Evolutionary conservation across 2,329 filamentous ascomycete species (phyloP).

Genomic region (Aureobasidium sp.): DNA sequence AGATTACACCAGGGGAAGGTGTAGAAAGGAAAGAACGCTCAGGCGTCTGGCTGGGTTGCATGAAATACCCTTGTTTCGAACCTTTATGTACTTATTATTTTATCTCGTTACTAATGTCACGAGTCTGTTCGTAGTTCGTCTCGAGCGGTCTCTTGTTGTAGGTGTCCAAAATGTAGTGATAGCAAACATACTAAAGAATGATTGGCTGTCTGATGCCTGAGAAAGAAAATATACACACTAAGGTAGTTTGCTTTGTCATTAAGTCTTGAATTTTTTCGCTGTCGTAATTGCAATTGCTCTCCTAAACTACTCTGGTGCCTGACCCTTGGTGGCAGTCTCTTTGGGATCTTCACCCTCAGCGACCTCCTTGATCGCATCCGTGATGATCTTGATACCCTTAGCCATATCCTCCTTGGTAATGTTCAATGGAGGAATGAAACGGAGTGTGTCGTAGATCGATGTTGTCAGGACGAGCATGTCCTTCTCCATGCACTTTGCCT

Average conservation of each 20-base stretch:
- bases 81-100: background rate
- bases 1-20: background rate
- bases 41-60: background rate
- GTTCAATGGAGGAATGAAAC: constrained; percentile 35
- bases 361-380: constrained; percentile 32
- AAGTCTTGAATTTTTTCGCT: background rate
- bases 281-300: background rate
- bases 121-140: background rate
- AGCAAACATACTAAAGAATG: too few species aligned
- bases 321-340: constrained; percentile 19
- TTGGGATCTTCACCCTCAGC: constrained; percentile 21
- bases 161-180: too few species aligned
- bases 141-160: background rate
- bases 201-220: background rate
- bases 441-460: constrained; percentile 34
- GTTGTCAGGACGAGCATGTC: constrained; percentile 35
- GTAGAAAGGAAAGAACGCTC: background rate
- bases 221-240: background rate
- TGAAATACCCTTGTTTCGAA: background rate
- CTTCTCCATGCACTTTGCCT: constrained; percentile 34
- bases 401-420: constrained; percentile 34
- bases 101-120: background rate
- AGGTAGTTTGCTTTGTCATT: background rate
- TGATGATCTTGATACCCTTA: constrained; percentile 30
- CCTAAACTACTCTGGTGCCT: constrained; percentile 18